These are phyloP conservation scores for Elsinoe australis DNA, from an alignment of 2,329 filamentous ascomycete genomes.

Conservation along the genomic window DNA sequence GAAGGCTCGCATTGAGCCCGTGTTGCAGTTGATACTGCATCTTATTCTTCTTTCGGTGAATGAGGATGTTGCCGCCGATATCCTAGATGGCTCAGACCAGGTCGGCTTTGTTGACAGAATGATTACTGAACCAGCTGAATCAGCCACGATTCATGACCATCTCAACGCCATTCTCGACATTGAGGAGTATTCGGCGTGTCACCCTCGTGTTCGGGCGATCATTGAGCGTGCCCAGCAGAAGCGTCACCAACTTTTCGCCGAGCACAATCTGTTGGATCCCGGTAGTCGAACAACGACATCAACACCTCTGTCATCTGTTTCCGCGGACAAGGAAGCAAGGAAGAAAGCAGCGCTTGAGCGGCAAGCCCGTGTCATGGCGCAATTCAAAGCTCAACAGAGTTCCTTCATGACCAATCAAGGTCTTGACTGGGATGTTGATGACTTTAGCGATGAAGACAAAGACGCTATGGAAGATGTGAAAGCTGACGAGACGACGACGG, in stretches of 20 bases:
- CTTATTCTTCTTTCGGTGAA: constrained; percentile 75
- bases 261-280: constrained; percentile 14
- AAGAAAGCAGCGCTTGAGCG: constrained; percentile 85
- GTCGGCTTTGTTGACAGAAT: constrained; percentile 19
- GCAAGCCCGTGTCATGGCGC: constrained; percentile 91
- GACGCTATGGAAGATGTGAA: constrained; percentile 46
- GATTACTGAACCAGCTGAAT: background rate
- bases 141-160: constrained; percentile 44
- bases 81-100: constrained; percentile 50
- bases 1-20: constrained; percentile 76
- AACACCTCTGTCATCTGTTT: constrained; percentile 61
- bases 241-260: constrained; percentile 62
- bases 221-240: constrained; percentile 79
- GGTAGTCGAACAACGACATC: constrained; percentile 5
- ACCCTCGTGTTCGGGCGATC: constrained; percentile 75
- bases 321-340: constrained; percentile 66
- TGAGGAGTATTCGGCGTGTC: constrained; percentile 71
- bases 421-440: constrained; percentile 79
- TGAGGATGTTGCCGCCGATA: constrained; percentile 54
- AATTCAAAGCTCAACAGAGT: constrained; percentile 96
- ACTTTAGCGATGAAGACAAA: constrained; percentile 66
- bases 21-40: constrained; percentile 85
- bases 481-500: constrained; percentile 58
- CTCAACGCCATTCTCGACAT: constrained; percentile 51
- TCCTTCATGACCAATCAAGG: constrained; percentile 86